Evolutionary conservation across 2,329 filamentous ascomycete species (phyloP).

Genomic region (Penicillium sp.): DNA sequence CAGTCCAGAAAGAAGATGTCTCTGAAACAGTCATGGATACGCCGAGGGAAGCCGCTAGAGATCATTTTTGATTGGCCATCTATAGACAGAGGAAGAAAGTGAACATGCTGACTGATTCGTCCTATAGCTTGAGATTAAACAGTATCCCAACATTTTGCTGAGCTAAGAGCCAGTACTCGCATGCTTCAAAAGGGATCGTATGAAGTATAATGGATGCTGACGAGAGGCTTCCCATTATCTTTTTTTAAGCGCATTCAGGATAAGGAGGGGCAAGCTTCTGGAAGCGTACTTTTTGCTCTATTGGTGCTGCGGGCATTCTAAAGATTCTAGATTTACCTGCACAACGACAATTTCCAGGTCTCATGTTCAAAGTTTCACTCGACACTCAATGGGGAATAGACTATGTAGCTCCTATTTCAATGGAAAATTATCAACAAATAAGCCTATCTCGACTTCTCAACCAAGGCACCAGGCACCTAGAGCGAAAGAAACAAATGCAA

Average conservation of each 20-base stretch:
- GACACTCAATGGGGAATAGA: neutral
- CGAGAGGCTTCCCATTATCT: neutral
- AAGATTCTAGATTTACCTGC: too few relatives aligned
- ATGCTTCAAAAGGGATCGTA: neutral
- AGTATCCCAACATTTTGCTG: neutral
- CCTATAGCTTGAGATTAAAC: neutral
- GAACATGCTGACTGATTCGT: neutral
- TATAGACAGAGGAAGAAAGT: neutral
- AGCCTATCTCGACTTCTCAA: neutral
- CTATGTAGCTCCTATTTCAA: constrained; percentile 3
- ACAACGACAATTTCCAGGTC: neutral
- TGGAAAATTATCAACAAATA: neutral
- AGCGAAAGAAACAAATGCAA: constrained; percentile 21
- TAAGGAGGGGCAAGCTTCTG: too few relatives aligned
- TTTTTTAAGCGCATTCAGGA: too few relatives aligned
- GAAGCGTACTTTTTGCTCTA: too few relatives aligned
- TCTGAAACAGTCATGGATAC: neutral
- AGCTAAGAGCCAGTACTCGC: neutral
- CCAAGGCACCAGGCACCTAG: constrained; percentile 7
- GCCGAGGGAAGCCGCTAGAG: neutral
- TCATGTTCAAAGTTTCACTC: neutral
- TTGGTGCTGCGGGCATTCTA: too few relatives aligned
- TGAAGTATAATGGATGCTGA: neutral
- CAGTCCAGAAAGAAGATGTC: neutral
- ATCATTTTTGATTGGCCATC: neutral